These are phyloP conservation scores for Apiotrichum laibachii DNA, from an alignment of 1,284 basidiomycete genomes.

Conservation along the genomic window DNA sequence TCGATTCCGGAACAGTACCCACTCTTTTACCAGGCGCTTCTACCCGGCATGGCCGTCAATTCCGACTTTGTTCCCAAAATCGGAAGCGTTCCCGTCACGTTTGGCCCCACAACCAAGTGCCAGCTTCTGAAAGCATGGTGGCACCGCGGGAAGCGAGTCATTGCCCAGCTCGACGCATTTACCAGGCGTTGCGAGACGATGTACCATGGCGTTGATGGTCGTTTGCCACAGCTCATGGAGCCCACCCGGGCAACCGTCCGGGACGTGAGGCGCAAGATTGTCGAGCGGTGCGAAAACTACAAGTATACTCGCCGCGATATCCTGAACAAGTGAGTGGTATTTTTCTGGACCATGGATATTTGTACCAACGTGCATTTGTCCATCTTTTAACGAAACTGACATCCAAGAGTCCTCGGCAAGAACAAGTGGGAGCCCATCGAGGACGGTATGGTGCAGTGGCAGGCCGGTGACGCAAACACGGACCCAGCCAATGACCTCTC, in stretches of 20 bases:
- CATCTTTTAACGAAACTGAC: neutral
- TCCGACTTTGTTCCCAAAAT: constrained; percentile 47
- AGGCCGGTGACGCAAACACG: constrained; percentile 24
- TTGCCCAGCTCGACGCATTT: constrained; percentile 49
- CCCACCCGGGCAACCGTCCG: constrained; percentile 42
- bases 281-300: constrained; percentile 52
- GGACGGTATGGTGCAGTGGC: constrained; percentile 43
- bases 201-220: constrained; percentile 38
- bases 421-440: constrained; percentile 48
- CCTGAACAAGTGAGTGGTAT: constrained; percentile 46
- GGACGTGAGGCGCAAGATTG: constrained; percentile 48
- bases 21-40: constrained; percentile 49
- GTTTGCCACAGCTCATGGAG: constrained; percentile 42
- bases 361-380: neutral
- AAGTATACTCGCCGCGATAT: constrained; percentile 51
- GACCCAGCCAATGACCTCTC: constrained; percentile 46
- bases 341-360: neutral
- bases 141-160: constrained; percentile 43
- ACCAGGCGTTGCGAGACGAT: constrained; percentile 44
- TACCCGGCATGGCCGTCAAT: constrained; percentile 47
- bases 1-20: constrained; percentile 42
- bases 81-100: constrained; percentile 45
- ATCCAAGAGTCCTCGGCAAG: constrained; percentile 37
- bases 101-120: constrained; percentile 39
- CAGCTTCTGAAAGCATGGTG: constrained; percentile 38